Evolutionary conservation across 192 early-diverging fungal species (phyloP), one percentile per base, ranked within the genome.

Genomic region (Coemansia sp.): DNA sequence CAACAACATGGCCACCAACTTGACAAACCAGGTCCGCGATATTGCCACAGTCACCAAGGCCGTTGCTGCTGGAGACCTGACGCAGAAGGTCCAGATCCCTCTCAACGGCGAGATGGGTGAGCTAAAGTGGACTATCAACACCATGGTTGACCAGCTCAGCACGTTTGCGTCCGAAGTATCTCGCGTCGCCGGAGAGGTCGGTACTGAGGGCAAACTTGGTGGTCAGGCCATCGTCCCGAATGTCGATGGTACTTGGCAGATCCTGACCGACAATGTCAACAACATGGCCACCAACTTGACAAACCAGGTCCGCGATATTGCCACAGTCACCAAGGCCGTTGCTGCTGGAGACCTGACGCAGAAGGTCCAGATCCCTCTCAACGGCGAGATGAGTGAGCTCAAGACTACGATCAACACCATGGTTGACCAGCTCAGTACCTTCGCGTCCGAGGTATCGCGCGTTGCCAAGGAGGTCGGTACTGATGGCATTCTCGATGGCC

Each of bases 391-490:
- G 82, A 67, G 67, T 3, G 21, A 56, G 29, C 60, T 70, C 38
- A 63, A 63, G 39, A 18, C 5, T 15, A 84, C 82, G 0, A 84
- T 86, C 53, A 86, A 86, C 56, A 80, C 69, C 40, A 84, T 89
- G 84, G 85, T 84, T 21, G 82, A 82, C 42, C 81, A 86, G 60
- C 72, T 89, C 14, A 56, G 67, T 35, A 71, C 61, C 24, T 75
- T 87, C 50, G 76, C 80, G 12, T 50, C 72, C 21, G 84, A 88
- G 63, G 80, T 88, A 10, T 85, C 83, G 26, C 67, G 84, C 44
- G 87, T 89, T 14, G 85, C 87, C 32, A 78, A 81, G 5, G 79
- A 86, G 48, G 83, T 83, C 70, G n/a, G n/a, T n/a, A n/a, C n/a
- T n/a, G n/a, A n/a, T n/a, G n/a, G n/a, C n/a, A n/a, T n/a, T n/a